Evolutionary conservation across 257 asterid species (phyloP).

Genomic region (Eustoma russellianum): DNA sequence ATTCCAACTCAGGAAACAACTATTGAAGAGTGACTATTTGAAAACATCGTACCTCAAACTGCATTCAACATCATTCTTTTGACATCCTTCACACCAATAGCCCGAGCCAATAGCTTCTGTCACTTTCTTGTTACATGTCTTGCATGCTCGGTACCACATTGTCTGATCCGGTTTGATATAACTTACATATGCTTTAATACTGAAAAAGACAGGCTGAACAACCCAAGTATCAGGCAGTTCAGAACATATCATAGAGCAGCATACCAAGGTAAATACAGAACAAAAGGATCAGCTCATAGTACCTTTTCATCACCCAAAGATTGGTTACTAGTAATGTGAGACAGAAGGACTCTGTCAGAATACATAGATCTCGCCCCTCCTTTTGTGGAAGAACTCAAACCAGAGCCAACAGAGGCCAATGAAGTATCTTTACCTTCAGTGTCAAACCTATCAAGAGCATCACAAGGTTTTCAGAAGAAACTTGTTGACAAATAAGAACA

Average conservation of each 20-base stretch:
- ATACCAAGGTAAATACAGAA: too few relatives aligned
- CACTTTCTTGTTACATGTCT: conserved; percentile 81
- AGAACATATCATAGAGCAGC: background rate
- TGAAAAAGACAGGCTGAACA: conserved; percentile 61
- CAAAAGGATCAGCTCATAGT: background rate
- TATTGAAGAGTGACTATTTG: background rate
- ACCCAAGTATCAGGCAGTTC: background rate
- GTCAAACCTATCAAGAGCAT: conserved; percentile 48
- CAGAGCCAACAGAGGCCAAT: conserved; percentile 64
- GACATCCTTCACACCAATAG: conserved; percentile 82
- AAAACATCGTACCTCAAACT: conserved; percentile 46
- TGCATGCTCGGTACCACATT: conserved; percentile 97
- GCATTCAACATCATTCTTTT: conserved; percentile 48
- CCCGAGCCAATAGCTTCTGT: conserved; percentile 78
- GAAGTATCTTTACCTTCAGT: conserved; percentile 84
- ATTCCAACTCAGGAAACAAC: background rate
- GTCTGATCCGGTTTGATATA: conserved; percentile 73
- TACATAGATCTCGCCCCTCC: conserved; percentile 52
- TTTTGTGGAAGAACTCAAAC: conserved; percentile 42
- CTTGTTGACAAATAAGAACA: background rate
- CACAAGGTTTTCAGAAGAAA: background rate
- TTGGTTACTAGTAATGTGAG: conserved; percentile 61
- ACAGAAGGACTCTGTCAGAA: conserved; percentile 56
- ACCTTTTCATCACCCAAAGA: conserved; percentile 83
- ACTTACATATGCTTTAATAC: conserved; percentile 60